phyloP scores from a whole-genome alignment of 768 basidiomycete genomes.

The Plicaturopsis crispa region DNA sequence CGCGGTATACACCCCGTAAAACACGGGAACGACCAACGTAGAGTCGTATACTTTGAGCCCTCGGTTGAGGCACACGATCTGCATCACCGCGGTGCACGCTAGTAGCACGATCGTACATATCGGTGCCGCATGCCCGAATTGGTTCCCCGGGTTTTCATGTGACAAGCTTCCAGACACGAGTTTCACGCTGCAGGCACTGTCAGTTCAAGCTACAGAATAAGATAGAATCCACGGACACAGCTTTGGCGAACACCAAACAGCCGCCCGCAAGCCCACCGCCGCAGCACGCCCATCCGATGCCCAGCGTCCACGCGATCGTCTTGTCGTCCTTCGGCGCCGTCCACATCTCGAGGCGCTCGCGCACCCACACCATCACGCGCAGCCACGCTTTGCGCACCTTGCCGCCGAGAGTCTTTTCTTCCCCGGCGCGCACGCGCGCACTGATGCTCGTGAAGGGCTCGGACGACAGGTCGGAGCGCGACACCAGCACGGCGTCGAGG shows the following conservation, averaged over 20 bases:
- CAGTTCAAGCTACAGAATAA: slow-evolving; percentile 6
- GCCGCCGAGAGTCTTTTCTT: slow-evolving; percentile 20
- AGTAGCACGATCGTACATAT: slow-evolving; percentile 70
- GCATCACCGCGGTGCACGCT: slow-evolving; percentile 70
- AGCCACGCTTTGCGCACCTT: slow-evolving; percentile 34
- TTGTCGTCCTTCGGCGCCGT: slow-evolving; percentile 77
- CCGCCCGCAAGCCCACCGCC: slow-evolving; percentile 89
- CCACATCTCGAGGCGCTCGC: slow-evolving; percentile 64
- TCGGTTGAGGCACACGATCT: slow-evolving; percentile 88
- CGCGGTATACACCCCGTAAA: slow-evolving; percentile 89
- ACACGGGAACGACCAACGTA: slow-evolving; percentile 87
- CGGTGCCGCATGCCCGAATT: slow-evolving; percentile 75
- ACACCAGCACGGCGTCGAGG: slow-evolving; percentile 65
- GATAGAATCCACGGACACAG: slow-evolving; percentile 16
- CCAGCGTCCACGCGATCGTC: slow-evolving; percentile 83
- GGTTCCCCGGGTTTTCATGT: slow-evolving; percentile 77
- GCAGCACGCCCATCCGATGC: slow-evolving; percentile 90
- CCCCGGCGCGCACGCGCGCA: slow-evolving; percentile 1
- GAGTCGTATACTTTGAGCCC: slow-evolving; percentile 88
- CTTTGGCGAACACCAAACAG: slow-evolving; percentile 77
- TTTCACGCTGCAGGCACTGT: slow-evolving; percentile 50
- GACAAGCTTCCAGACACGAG: slow-evolving; percentile 70
- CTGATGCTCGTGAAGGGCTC: slow-evolving; percentile 39
- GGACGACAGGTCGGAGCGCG: slow-evolving; percentile 63
- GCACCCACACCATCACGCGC: slow-evolving; percentile 42